Evolutionary conservation across 306 rosid species (phyloP), one percentile per base, ranked within the genome.

Genomic region (Lagenaria siceraria): DNA sequence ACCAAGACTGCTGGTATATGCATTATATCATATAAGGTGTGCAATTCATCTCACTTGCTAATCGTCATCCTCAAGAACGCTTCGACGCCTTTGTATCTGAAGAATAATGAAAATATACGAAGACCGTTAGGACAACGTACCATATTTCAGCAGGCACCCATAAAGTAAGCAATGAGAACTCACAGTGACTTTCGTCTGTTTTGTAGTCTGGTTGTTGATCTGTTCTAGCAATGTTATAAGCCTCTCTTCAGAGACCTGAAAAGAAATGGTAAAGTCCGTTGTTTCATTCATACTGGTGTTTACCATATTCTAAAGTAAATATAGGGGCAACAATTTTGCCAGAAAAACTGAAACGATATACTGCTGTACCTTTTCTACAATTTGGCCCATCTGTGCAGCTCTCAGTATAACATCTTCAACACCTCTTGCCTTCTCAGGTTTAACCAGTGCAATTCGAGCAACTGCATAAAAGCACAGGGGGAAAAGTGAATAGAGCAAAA

Each of bases 11-110:
- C 61, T 52, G 61, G 62, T 76, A 79, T 79, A 83, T 79, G 42
- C 60, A 19, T 71, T 48, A 63, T 21, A 46, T 63, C 63, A 77
- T 31, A 60, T 14, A 46, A 63, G 81, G 76, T 60, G 61, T 80
- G 73, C 5, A 19, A 79, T 58, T 31, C 75, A 78, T 77, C 60
- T 77, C 75, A 61, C 49, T 29, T 79, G 77, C 82, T 84, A 95
- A 85, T 95, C 97, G 79, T 95, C 99, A 14, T 95, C 99, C 25
- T 95, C 99, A 2, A 95, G 97, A 72, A 95, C 97, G 74, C 86
- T 95, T 78, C 97, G 90, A 78, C 99, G 97, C 93, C 99, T 92
- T 78, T 89, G 96, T 77, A 95, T 95, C 99, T 95, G 92, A 38
- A 84, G 81, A 11, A 24, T 2, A 35, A 61, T 17, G 42, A 22